phyloP scores from a whole-genome alignment of 2,329 filamentous ascomycete genomes.

The Colletotrichum spinosum region DNA sequence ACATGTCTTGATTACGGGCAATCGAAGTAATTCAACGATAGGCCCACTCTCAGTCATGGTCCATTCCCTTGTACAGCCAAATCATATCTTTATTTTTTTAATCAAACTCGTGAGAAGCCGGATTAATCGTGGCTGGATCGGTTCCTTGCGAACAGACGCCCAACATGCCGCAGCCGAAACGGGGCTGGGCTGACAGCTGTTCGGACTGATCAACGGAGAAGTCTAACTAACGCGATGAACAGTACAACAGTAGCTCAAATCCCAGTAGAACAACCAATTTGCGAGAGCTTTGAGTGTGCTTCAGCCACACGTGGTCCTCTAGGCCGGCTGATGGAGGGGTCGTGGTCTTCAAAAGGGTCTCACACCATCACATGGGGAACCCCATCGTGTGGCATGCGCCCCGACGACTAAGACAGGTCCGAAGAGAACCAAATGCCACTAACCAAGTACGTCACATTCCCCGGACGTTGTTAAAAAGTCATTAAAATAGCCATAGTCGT shows the following conservation, averaged over 20 bases:
- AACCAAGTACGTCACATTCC: slow-evolving; percentile 3
- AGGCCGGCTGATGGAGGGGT: slow-evolving; percentile 19
- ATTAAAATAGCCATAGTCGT: background rate
- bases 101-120: background rate
- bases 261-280: no score
- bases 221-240: slow-evolving; percentile 24
- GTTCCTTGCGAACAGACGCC: slow-evolving; percentile 29
- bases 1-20: no score
- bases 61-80: no score
- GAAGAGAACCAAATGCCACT: background rate
- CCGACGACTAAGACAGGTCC: slow-evolving; percentile 21
- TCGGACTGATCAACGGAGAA: slow-evolving; percentile 11
- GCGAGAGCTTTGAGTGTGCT: slow-evolving; percentile 2
- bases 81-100: background rate
- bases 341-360: slow-evolving; percentile 12
- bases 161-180: slow-evolving; percentile 31
- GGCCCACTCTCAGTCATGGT: no score
- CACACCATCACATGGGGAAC: slow-evolving; percentile 26
- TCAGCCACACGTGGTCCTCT: slow-evolving; percentile 23
- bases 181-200: slow-evolving; percentile 25
- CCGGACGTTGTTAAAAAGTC: background rate
- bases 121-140: slow-evolving; percentile 1
- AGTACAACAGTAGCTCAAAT: background rate
- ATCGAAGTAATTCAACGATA: no score
- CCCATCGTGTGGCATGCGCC: slow-evolving; percentile 25